These are phyloP conservation scores for Aspergillus pseudoterreus DNA, from an alignment of 2,329 filamentous ascomycete species.

Conservation along the genomic window DNA sequence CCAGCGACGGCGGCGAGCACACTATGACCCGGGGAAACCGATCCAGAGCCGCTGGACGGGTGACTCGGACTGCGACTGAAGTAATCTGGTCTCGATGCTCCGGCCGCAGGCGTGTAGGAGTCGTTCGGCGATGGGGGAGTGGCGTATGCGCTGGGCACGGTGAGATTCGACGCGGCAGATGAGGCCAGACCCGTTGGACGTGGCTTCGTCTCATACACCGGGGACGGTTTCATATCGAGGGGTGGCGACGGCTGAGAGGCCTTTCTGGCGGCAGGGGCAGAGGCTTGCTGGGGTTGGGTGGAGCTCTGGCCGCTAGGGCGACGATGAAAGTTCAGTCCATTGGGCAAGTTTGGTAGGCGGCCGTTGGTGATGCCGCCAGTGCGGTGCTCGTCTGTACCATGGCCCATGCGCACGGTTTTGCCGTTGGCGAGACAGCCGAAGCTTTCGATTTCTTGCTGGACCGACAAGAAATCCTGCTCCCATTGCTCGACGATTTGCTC, in stretches of 20 bases:
- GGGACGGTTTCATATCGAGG: slow-evolving; percentile 19
- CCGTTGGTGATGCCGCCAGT: slow-evolving; percentile 36
- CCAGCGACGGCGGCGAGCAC: slow-evolving; percentile 40
- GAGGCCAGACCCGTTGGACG: slow-evolving; percentile 18
- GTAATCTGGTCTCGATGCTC: slow-evolving; percentile 34
- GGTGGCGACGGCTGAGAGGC: slow-evolving; percentile 9
- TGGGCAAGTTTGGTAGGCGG: slow-evolving; percentile 45
- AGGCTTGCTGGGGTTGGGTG: slow-evolving; percentile 10
- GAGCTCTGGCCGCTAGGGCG: slow-evolving; percentile 30
- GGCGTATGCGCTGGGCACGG: slow-evolving; percentile 5
- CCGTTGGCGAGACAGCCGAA: slow-evolving; percentile 63
- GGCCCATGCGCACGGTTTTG: slow-evolving; percentile 46
- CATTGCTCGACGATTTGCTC: slow-evolving; percentile 66
- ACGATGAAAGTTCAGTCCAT: slow-evolving; percentile 28
- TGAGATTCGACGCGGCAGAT: slow-evolving; percentile 11
- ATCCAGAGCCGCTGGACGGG: slow-evolving; percentile 38
- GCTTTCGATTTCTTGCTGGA: slow-evolving; percentile 64
- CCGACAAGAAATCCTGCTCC: slow-evolving; percentile 59
- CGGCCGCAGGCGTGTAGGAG: slow-evolving; percentile 23
- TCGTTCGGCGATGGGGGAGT: slow-evolving; percentile 1
- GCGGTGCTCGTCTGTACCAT: slow-evolving; percentile 13
- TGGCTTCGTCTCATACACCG: slow-evolving; percentile 26
- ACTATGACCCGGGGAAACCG: slow-evolving; percentile 27
- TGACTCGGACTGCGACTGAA: slow-evolving; percentile 29
- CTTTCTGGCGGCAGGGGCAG: slow-evolving; percentile 15